Percentiles rank a stretch among this genome's conserved stretches.
Conservation (phyloP, 2,329 filamentous ascomycete species). For the Didymella segeticola region DNA sequence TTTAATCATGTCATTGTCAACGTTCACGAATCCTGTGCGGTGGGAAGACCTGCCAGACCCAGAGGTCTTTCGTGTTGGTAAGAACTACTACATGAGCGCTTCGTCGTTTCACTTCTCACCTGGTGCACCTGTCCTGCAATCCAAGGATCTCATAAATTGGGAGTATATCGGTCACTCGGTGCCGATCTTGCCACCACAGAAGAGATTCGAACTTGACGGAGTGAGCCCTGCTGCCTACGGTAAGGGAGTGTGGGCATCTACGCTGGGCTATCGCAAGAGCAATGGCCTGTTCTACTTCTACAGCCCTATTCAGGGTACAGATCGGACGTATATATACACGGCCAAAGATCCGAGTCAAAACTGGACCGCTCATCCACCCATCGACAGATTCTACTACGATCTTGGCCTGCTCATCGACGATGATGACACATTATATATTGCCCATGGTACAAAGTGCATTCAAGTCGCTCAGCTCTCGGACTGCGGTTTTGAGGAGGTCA, state of each 20-base stretch:
- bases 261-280: slow-evolving; percentile 56
- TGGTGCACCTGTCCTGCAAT: slow-evolving; percentile 61
- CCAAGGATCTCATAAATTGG: slow-evolving; percentile 59
- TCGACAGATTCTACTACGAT: slow-evolving; percentile 61
- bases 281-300: slow-evolving; percentile 59
- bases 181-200: slow-evolving; percentile 30
- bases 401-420: slow-evolving; percentile 62
- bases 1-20: too few relatives aligned
- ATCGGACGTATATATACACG: too few relatives aligned
- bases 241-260: slow-evolving; percentile 60
- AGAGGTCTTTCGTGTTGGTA: too few relatives aligned
- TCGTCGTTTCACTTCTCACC: slow-evolving; percentile 62
- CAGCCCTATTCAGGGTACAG: too few relatives aligned
- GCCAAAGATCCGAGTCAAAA: too few relatives aligned
- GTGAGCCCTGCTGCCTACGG: slow-evolving; percentile 54
- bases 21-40: too few relatives aligned
- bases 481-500: too few relatives aligned
- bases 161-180: slow-evolving; percentile 43
- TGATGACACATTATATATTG: slow-evolving; percentile 63
- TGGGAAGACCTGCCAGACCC: too few relatives aligned
- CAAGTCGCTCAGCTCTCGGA: too few relatives aligned
- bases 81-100: slow-evolving; percentile 60
- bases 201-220: slow-evolving; percentile 52
- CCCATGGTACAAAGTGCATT: too few relatives aligned
- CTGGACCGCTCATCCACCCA: too few relatives aligned